A percentile compares a stretch with the other conserved stretches of the same genome.
Evolutionary conservation across 2,329 filamentous ascomycete species (phyloP).

Genomic region (Aspergillus oerlinghausenensis): DNA sequence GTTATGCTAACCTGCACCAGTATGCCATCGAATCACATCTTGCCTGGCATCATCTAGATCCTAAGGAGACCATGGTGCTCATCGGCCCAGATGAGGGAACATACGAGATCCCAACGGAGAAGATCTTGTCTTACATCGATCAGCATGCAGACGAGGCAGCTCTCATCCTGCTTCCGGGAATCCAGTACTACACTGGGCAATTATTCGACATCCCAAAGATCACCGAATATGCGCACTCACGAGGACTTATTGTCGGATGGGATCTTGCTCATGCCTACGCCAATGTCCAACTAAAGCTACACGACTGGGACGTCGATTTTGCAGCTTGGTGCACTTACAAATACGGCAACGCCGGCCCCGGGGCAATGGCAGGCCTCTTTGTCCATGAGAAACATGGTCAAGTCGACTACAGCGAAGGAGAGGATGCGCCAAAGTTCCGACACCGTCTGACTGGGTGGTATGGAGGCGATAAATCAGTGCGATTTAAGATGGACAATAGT

Average conservation of each 20-base stretch:
- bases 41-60: conserved; percentile 62
- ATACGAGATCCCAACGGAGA: conserved; percentile 62
- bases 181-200: conserved; percentile 90
- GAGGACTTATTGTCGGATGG: conserved; percentile 72
- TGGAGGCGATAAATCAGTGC: conserved; percentile 67
- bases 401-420: conserved; percentile 36
- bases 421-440: conserved; percentile 50
- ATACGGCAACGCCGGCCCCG: conserved; percentile 81
- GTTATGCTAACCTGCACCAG: conserved; percentile 36
- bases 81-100: conserved; percentile 58
- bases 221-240: conserved; percentile 66
- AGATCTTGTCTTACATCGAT: conserved; percentile 69
- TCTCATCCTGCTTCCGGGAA: conserved; percentile 73
- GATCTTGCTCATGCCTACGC: conserved; percentile 80
- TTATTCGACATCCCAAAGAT: conserved; percentile 75
- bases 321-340: conserved; percentile 93
- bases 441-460: conserved; percentile 78
- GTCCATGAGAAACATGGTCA: conserved; percentile 68
- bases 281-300: conserved; percentile 71
- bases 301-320: conserved; percentile 87
- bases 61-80: conserved; percentile 65
- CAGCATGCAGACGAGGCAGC: conserved; percentile 67
- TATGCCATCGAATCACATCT: conserved; percentile 82
- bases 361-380: conserved; percentile 71
- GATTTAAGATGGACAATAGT: conserved; percentile 76